Evolutionary conservation across 192 early-diverging fungal genomes (phyloP), one percentile per base, ranked within the genome.

Genomic region (Backusella sp.): DNA sequence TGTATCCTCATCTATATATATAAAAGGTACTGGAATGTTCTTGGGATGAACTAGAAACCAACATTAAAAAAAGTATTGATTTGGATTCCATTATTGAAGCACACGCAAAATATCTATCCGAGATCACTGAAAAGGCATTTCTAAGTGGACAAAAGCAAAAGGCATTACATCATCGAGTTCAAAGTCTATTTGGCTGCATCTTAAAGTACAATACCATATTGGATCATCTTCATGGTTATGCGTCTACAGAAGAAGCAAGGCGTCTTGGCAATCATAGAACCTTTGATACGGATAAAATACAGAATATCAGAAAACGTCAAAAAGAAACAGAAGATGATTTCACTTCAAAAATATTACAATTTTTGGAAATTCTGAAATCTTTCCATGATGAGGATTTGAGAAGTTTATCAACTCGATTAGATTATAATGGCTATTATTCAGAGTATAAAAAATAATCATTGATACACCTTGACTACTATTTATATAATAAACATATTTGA

Each of bases 1-100:
- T 11, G 9, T 39, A n/a, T 42, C 9, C n/a, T 69, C 26, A 21
- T 32, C 32, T 32, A 32, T 35, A 23, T 66, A 53, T 23, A 53
- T 21, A 56, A 56, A 56, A 91, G 89, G 92, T 92, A 8, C 80
- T 99, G 32, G 96, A 96, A 83, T 92, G 91, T 66, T 93, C 95
- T 0, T 99, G 97, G 97, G 91, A 90, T 34, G 89, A 92, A 79
- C 87, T 99, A 19, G 73, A 88, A 1, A 85, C 79, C 30, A 84
- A 83, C 19, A 84, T 92, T 21, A 87, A 87, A 67, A 84, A 84
- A 28, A 88, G 85, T 15, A 89, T 88, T 8, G 95, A 96, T 77
- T 82, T 97, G 17, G 95, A 99, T 83, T 81, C 80, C 11, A 82
- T 97, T 70, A 95, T 95, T 39, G 88, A 88, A 34, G 92, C 90